Evolutionary conservation across 169 alveolate genomes (phyloP), one percentile per base, ranked within the genome.

Genomic region (Condylostoma magnum): DNA sequence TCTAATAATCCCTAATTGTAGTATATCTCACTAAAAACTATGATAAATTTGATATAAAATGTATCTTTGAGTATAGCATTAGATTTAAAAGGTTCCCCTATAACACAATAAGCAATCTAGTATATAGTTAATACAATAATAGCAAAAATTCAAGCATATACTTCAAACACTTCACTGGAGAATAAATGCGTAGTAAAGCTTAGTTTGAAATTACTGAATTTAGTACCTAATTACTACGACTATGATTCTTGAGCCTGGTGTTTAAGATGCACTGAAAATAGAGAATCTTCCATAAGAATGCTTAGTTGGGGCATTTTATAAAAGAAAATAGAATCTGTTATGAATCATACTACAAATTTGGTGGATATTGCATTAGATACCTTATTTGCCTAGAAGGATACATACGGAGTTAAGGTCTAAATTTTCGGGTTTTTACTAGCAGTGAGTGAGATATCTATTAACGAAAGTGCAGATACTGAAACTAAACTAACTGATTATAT

Each of bases 341-440:
- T 38, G n/a, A 10, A 33, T 8, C 10, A n/a, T 33, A 52, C 36
- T 41, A 12, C 27, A 10, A 38, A 55, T 41, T 1, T 41, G 27
- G 27, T 60, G 18, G 71, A 60, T 41, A 38, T 27, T 12, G 71
- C 71, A 8, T 27, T 60, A 38, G 71, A 60, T 6, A n/a, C n/a
- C 33, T 1, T 60, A n/a, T 60, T 60, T 3, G 71, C 41, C n/a
- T 27, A 18, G 20, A 22, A 30, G 18, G 71, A 60, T 8, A n/a
- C 41, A 10, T 60, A n/a, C 27, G 57, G 54, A 1, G 71, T 60
- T n/a, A 60, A 60, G 58, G 12, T 34, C 31, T 55, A 60, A 33
- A 55, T 55, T 15, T 60, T 52, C 27, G 37, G 33, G 28, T 60
- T 36, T 41, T 34, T 60, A 18, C 20, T 30, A n/a, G 30, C 20